These are phyloP conservation scores for Carallia brachiata DNA, from an alignment of 345 rosid genomes.

Conservation along the genomic window DNA sequence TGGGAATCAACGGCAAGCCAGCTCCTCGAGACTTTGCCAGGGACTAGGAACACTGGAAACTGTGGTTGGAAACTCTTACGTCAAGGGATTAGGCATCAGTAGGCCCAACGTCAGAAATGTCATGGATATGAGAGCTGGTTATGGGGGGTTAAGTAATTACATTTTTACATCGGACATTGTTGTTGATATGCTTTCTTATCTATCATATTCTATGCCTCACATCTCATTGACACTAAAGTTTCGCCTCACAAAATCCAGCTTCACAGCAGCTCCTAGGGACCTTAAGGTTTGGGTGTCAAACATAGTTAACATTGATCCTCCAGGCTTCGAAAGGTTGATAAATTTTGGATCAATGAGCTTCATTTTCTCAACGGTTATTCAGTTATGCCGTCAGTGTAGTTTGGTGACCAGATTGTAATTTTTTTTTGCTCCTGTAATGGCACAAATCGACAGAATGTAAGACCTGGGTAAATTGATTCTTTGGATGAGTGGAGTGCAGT, in stretches of 20 bases:
- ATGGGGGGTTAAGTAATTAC: conserved; percentile 65
- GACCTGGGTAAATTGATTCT: conserved; percentile 91
- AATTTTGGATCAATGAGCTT: not conserved
- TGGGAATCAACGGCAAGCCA: conserved; percentile 92
- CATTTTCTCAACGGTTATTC: not conserved
- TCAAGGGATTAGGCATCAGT: conserved; percentile 72
- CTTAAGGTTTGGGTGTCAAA: conserved; percentile 77
- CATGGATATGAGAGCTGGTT: conserved; percentile 95
- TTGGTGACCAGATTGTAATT: not conserved
- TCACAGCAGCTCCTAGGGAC: conserved; percentile 82
- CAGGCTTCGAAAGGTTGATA: conserved; percentile 65
- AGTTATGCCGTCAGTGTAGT: not conserved
- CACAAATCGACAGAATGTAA: conserved; percentile 85
- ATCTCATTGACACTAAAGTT: not conserved
- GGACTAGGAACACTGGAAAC: conserved; percentile 81
- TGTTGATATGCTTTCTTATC: not conserved
- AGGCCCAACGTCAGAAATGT: conserved; percentile 84
- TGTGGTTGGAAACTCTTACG: conserved; percentile 58
- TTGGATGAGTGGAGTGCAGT: conserved; percentile 61
- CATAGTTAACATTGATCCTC: conserved; percentile 73
- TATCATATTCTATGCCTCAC: not conserved
- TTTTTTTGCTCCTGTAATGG: conserved; percentile 55
- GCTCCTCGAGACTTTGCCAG: conserved; percentile 70
- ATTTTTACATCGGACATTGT: not conserved
- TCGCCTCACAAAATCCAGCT: conserved; percentile 38